Evolutionary conservation across 2,329 filamentous ascomycete genomes (phyloP), one percentile per base, ranked within the genome.

Genomic region (Fusarium sp.): DNA sequence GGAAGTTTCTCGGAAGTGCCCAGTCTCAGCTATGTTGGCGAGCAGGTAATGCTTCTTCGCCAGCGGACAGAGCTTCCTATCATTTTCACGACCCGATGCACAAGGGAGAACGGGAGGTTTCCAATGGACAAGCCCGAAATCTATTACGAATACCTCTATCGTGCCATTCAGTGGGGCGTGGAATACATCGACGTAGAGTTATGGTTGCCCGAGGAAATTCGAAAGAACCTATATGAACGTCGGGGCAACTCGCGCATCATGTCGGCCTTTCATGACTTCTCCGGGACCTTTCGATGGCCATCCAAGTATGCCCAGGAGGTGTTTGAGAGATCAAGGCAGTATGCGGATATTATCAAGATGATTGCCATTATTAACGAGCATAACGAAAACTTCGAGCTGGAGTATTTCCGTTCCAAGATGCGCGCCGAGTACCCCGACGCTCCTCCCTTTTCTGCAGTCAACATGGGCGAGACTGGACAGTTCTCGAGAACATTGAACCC

Each of bases 211-310:
- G 94, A 95, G 80, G 86, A 90, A 8, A 94, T 97, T 65, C 88
- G 94, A 72, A 87, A 87, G 72, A 88, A 86, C 69, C 83, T 97
- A 11, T 92, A 91, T 63, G 89, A 93, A 75, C 88, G 90, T 64
- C 92, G 92, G 75, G 94, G 94, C 3, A 93, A 91, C 82, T 96
- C 93, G 78, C 93, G 92, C 74, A 95, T 97, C 82, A 95, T 97
- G 86, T 96, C 94, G n/a, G 94, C 95, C 14, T 97, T 96, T 79
- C 95, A 97, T 81, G 94, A 97, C 84, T 96, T 96, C 79, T 95
- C 94, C 0, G 93, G 94, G 2, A 92, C 87, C 1, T 96, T 96
- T 87, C 94, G 92, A 78, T 97, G 94, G 94, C 92, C 93, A 1
- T 94, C 93, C 0, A 84, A 89, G 8, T 89, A 93, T 75, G 94